A percentile compares a stretch with the other conserved stretches of the same genome.
phyloP scores from a whole-genome alignment of 129 eudicot species.

The Ambrosia artemisiifolia region DNA sequence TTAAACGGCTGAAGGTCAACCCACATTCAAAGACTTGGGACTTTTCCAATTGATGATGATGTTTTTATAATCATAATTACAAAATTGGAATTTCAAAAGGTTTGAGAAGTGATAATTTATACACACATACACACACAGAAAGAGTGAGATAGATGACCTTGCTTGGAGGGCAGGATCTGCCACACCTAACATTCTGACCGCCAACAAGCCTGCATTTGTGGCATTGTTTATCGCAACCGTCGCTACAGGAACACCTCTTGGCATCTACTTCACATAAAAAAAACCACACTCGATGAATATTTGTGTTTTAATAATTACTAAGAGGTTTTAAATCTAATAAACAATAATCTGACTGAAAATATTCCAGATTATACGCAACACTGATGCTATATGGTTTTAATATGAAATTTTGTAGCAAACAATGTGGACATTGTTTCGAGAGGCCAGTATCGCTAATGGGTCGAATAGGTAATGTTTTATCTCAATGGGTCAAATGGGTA shows the following conservation, averaged over 20 bases:
- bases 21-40: background rate
- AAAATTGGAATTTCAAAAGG: background rate
- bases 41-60: background rate
- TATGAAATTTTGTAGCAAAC: background rate
- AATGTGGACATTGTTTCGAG: background rate
- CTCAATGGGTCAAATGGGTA: too few species aligned
- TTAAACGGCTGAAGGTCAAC: background rate
- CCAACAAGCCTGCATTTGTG: conserved; percentile 86
- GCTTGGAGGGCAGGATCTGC: conserved; percentile 58
- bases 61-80: background rate
- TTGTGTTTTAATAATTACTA: background rate
- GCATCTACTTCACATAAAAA: conserved; percentile 60
- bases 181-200: conserved; percentile 77
- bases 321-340: background rate
- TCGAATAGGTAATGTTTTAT: too few species aligned
- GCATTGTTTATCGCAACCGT: conserved; percentile 97
- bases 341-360: background rate
- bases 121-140: background rate
- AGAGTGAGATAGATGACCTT: conserved; percentile 42
- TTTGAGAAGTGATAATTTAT: background rate
- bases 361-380: background rate
- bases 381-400: background rate
- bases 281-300: background rate
- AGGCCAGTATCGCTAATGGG: too few species aligned
- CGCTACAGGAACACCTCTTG: conserved; percentile 98